Base-by-base conservation (phyloP, 208 protist genomes). In the Willaertia magna region DNA sequence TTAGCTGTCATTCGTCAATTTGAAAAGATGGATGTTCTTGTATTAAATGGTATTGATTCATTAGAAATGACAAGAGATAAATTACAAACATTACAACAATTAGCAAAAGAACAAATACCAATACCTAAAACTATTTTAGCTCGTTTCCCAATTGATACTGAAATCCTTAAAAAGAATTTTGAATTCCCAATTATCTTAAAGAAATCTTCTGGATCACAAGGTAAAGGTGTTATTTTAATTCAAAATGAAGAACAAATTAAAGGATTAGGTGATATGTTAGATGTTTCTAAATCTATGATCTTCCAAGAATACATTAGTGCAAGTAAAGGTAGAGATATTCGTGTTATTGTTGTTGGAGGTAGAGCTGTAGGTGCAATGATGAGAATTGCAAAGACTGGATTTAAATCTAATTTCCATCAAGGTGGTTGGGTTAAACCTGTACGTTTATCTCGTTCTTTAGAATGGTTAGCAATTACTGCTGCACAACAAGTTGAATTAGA, bases 371-470 rank as follows among this genome's bases (percentile, higher is more conserved):
- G 76, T 75, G 76, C 40, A 11, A 88, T 88, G 86, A 88, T 87
- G 84, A 44, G 86, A 49, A 42, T 87, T 18, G 86, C 86, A 7
- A 88, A 85, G 47, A 48, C 30, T n/a, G 84, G 84, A 30, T 88
- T 88, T 46, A 88, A 88, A 81, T 39, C 86, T 26, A 88, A 88
- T 40, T 85, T 87, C 52, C 86, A 88, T 86, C 86, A 88, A 86
- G 86, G 86, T 26, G 86, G 86, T 48, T 75, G 7, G 2, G 86
- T 88, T 14, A 79, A 84, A 14, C 26, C 26, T 7, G 44, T 88
- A 6, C 74, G 43, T 34, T 7, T 89, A 2, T 85, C 84, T 34
- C 18, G 26, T 6, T 46, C 40, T 16, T 47, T 87, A 4, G 86
- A 87, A 42, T 88, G 79, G 74, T 85, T 89, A 6, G 82, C 85